These are phyloP conservation scores for Lentinula aciculospora DNA, from an alignment of 768 basidiomycete species.

Conservation along the genomic window DNA sequence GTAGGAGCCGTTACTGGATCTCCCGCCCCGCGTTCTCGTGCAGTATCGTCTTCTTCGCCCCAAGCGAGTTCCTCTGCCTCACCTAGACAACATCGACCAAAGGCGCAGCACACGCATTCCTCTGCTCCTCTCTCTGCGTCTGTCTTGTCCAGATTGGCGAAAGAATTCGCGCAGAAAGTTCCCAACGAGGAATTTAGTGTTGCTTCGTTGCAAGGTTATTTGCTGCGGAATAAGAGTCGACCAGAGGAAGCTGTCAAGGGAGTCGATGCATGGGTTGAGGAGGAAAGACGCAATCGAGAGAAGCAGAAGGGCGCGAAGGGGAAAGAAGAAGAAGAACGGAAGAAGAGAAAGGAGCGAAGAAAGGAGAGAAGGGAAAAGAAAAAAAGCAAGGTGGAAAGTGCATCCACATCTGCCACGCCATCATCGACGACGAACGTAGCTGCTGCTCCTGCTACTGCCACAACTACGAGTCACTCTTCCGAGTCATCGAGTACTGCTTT, in stretches of 20 bases:
- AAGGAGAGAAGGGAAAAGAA: constrained; percentile 18
- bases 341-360: constrained; percentile 18
- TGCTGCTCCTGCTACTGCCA: background rate
- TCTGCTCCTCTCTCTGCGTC: constrained; percentile 61
- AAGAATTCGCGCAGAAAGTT: constrained; percentile 73
- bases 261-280: constrained; percentile 74
- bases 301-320: constrained; percentile 59
- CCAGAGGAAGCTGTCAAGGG: constrained; percentile 71
- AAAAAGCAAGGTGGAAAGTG: constrained; percentile 2
- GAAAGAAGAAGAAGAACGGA: constrained; percentile 26
- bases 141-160: constrained; percentile 64
- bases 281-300: constrained; percentile 67
- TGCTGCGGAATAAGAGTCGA: constrained; percentile 80
- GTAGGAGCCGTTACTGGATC: constrained; percentile 12
- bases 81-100: constrained; percentile 50
- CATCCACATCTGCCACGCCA: background rate
- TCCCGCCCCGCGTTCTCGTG: constrained; percentile 34
- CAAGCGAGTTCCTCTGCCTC: constrained; percentile 37
- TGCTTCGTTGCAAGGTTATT: constrained; percentile 84
- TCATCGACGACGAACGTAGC: background rate
- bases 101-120: constrained; percentile 44
- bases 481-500: background rate
- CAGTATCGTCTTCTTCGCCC: constrained; percentile 14
- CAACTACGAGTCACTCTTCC: background rate
- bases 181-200: constrained; percentile 87